phyloP scores from a whole-genome alignment of 169 alveolate species.

The Plasmodium relictum region DNA sequence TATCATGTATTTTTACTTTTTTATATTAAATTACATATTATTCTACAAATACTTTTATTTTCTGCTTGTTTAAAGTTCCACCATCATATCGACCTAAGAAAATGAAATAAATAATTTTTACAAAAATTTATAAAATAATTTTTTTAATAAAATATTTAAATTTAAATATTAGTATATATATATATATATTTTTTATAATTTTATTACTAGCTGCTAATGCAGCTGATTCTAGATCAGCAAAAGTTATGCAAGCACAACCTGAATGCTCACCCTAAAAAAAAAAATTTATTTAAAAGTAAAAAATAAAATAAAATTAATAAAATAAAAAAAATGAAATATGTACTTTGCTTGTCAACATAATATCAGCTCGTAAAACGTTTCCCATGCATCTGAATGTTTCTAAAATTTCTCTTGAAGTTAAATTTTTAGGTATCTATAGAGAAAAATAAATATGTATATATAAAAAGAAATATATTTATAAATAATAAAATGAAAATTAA shows the following conservation, averaged over 20 bases:
- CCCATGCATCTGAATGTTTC: conserved; percentile 70
- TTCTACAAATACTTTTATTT: conserved; percentile 70
- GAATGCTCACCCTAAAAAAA: conserved; percentile 63
- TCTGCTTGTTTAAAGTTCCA: conserved; percentile 65
- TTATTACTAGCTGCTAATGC: conserved; percentile 68
- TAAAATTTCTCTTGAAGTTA: conserved; percentile 45
- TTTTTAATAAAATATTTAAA: neutral
- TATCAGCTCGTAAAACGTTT: conserved; percentile 60
- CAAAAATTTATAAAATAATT: neutral
- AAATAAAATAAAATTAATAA: neutral
- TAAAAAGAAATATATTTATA: neutral
- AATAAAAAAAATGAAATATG: conserved; percentile 11
- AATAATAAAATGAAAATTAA: conserved; percentile 2
- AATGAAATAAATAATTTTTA: conserved; percentile 7
- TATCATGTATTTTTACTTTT: conserved; percentile 12
- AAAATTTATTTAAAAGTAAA: neutral
- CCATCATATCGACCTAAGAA: conserved; percentile 67
- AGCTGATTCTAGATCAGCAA: conserved; percentile 60
- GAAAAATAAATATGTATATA: neutral
- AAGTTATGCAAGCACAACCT: conserved; percentile 67
- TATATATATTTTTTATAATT: conserved; percentile 16
- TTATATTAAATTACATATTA: conserved; percentile 8
- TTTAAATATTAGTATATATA: neutral
- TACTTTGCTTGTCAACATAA: conserved; percentile 75
- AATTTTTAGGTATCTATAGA: conserved; percentile 54